Evolutionary conservation across 345 rosid genomes (phyloP).

Genomic region (Lenwebbia sp.): DNA sequence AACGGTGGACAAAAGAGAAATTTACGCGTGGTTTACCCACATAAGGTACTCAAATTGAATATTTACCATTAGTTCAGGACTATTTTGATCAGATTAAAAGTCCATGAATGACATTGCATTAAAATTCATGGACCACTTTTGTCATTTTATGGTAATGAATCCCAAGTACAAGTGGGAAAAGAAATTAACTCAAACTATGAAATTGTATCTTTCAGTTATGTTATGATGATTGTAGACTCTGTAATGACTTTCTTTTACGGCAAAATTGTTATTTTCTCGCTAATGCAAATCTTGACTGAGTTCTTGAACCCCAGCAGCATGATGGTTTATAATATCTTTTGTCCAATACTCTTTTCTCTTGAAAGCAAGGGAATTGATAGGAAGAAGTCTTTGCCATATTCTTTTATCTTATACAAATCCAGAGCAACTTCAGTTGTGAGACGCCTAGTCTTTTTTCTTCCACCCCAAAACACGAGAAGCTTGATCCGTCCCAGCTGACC

Average conservation of each 20-base stretch:
- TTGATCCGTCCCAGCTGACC: background rate
- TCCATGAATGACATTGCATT: rapidly evolving
- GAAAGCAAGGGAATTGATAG: background rate
- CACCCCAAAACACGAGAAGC: background rate
- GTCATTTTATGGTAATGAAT: background rate
- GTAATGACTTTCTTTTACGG: background rate
- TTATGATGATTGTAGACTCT: background rate
- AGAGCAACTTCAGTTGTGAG: background rate
- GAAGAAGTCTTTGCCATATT: no score
- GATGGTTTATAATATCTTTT: background rate
- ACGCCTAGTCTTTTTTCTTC: background rate
- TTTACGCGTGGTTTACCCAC: background rate
- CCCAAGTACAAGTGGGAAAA: background rate
- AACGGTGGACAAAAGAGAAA: background rate
- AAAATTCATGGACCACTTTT: background rate
- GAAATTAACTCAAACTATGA: background rate
- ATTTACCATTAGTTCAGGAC: rapidly evolving
- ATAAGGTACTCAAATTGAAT: background rate
- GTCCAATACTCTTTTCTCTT: background rate
- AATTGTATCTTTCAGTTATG: background rate
- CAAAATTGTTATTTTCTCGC: background rate
- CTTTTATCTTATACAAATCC: background rate
- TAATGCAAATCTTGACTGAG: background rate
- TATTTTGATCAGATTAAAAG: background rate
- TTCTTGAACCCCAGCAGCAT: background rate